A percentile compares a stretch with the other conserved stretches of the same genome.
These are phyloP conservation scores for Calamus simplicifolius DNA, from an alignment of 176 grass and related monocot species.

Conservation along the genomic window DNA sequence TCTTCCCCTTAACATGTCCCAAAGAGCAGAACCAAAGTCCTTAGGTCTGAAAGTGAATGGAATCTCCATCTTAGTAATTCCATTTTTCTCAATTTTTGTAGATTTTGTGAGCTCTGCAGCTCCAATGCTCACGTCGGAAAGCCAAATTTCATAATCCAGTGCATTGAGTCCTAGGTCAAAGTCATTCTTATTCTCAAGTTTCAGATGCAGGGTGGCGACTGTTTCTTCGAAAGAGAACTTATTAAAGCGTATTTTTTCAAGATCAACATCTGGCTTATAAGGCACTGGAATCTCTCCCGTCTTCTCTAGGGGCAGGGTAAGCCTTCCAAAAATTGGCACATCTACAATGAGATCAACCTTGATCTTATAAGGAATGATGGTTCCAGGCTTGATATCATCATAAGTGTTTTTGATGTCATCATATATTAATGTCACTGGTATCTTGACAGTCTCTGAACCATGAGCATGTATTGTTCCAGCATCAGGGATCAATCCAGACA, in stretches of 20 bases:
- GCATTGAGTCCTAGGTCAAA: constrained; percentile 74
- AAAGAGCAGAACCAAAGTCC: constrained; percentile 85
- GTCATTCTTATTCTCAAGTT: constrained; percentile 97
- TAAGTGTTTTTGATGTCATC: constrained; percentile 81
- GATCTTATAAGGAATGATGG: constrained; percentile 88
- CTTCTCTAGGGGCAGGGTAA: constrained; percentile 85
- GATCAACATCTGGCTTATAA: constrained; percentile 89
- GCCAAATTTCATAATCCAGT: constrained; percentile 85
- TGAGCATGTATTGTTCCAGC: constrained; percentile 87
- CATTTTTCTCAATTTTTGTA: constrained; percentile 66
- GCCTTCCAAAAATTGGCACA: constrained; percentile 71
- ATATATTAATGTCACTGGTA: constrained; percentile 66
- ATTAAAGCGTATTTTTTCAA: constrained; percentile 89
- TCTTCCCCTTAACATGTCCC: constrained; percentile 96
- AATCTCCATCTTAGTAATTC: constrained; percentile 69
- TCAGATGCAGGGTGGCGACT: constrained; percentile 70
- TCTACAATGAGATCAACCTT: constrained; percentile 69
- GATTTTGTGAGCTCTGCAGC: constrained; percentile 61
- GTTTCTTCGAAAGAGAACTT: constrained; percentile 90
- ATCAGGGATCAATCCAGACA: constrained; percentile 87
- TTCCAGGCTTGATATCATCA: constrained; percentile 77
- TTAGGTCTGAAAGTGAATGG: constrained; percentile 82
- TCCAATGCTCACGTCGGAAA: constrained; percentile 61
- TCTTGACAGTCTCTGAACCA: constrained; percentile 82
- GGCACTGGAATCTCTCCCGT: constrained; percentile 71